A percentile compares a stretch with the other conserved stretches of the same genome.
These are phyloP conservation scores for Backusella liffmaniae DNA, from an alignment of 192 early-diverging fungal genomes.

Conservation along the genomic window DNA sequence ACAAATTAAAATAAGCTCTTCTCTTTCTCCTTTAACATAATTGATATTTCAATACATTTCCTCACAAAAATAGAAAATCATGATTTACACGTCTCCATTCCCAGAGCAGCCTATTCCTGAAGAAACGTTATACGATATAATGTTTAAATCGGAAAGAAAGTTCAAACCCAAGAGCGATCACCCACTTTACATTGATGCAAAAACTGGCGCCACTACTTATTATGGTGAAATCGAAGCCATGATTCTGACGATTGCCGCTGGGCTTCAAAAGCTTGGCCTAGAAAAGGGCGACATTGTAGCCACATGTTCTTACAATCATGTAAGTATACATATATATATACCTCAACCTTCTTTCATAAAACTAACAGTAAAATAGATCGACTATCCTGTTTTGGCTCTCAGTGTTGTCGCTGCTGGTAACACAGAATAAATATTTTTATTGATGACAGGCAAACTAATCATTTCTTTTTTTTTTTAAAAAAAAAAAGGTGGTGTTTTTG, in stretches of 20 bases:
- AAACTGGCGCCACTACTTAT: constrained; percentile 28
- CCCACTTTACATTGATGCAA: constrained; percentile 30
- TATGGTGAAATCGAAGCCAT: constrained; percentile 31
- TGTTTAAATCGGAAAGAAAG: background rate
- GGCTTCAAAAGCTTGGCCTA: constrained; percentile 53
- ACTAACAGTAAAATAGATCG: constrained; percentile 26
- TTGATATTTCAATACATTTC: background rate
- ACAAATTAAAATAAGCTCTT: background rate
- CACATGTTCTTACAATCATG: constrained; percentile 65
- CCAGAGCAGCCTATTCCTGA: background rate
- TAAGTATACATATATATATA: constrained; percentile 31
- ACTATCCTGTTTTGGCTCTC: constrained; percentile 60
- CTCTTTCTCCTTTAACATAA: background rate
- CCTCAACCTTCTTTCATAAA: background rate
- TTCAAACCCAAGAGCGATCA: background rate
- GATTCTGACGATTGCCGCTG: constrained; percentile 39
- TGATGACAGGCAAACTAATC: background rate
- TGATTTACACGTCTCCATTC: constrained; percentile 2
- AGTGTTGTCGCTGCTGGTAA: constrained; percentile 61
- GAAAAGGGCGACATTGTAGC: constrained; percentile 68
- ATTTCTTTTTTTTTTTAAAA: background rate
- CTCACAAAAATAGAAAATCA: background rate
- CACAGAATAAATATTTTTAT: background rate
- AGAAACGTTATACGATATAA: background rate
- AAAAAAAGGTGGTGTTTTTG: constrained; percentile 52